A percentile compares a stretch with the other conserved stretches of the same genome.
Evolutionary conservation across 2,329 filamentous ascomycete genomes (phyloP).

Genomic region (Penicillium olsonii): DNA sequence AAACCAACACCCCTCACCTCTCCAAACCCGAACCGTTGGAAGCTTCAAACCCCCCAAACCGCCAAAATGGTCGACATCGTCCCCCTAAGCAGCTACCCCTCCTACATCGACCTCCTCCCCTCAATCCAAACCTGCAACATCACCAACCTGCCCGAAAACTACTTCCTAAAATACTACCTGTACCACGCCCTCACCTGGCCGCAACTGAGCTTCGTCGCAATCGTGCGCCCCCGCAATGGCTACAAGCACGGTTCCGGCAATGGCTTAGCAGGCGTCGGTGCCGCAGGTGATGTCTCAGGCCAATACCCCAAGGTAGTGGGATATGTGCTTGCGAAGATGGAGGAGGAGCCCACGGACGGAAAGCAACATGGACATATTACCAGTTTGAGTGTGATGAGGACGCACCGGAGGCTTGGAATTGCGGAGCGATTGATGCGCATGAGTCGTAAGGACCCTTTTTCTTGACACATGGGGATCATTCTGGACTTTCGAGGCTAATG

Average conservation of each 20-base stretch:
- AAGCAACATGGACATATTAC: constrained; percentile 96
- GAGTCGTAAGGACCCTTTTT: constrained; percentile 73
- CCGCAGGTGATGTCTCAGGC: constrained; percentile 24
- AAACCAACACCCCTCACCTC: background rate
- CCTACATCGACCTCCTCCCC: constrained; percentile 80
- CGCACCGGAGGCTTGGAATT: constrained; percentile 84
- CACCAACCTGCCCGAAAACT: constrained; percentile 98
- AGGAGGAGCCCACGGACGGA: constrained; percentile 91
- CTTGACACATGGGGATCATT: too few relatives aligned
- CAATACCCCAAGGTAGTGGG: constrained; percentile 95
- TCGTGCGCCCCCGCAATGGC: constrained; percentile 78
- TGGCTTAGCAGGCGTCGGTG: constrained; percentile 13
- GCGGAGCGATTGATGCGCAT: constrained; percentile 98
- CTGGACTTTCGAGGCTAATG: constrained; percentile 9
- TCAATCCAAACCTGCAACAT: constrained; percentile 96
- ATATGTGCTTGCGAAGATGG: constrained; percentile 99
- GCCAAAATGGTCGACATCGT: constrained; percentile 52
- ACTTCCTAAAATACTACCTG: constrained; percentile 99
- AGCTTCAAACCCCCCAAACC: background rate
- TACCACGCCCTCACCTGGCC: constrained; percentile 99
- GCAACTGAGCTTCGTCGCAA: constrained; percentile 92
- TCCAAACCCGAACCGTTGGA: too few relatives aligned
- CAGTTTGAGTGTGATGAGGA: constrained; percentile 91
- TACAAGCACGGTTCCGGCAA: constrained; percentile 68
- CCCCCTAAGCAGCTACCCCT: constrained; percentile 48